Base-by-base conservation (phyloP, 2,329 filamentous ascomycete species). In the Corniculantispora saksenae region DNA sequence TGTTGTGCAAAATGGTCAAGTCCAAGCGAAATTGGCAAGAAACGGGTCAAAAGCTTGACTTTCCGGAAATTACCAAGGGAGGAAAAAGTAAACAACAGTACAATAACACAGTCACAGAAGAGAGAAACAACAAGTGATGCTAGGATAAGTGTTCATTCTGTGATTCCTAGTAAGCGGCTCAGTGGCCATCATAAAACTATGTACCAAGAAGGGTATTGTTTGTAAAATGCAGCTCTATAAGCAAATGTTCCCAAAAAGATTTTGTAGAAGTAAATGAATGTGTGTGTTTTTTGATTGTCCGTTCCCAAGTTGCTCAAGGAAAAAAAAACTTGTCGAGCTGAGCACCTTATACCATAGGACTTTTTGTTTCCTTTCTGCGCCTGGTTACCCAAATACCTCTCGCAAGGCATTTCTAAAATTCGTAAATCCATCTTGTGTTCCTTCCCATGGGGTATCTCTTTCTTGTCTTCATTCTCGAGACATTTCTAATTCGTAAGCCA, bases 391-490 rank as follows among this genome's bases (percentile, higher is more conserved):
- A 47, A 35, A n/a, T 38, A 19, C 23, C 53, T 19, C 25, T 27
- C 13, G 25, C 32, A 29, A 53, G 58, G 29, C 27, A 15, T 58
- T 48, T 55, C 32, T 35, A 12, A 38, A 64, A 32, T 48, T 58
- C 54, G 32, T 58, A 29, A 58, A 51, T 43, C 38, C 51, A 47
- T 51, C 5, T 54, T 50, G n/a, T 50, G n/a, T 58, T 58, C 61
- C 54, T 45, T 58, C 61, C 54, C 45, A 53, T 23, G 45, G 54
- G 61, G 61, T 64, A 64, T 64, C 61, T 58, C 61, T 64, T 64
- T 64, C 61, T 58, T 53, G 54, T 25, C 61, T 40, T 50, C 1
- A 27, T 38, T 21, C n/a, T n/a, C 17, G 58, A 32, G 54, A 32
- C 61, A 29, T 4, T 53, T 64, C 45, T 64, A 58, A 32, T 27